Evolutionary conservation across 768 basidiomycete species (phyloP).

Genomic region (Hemileccinum rubropunctum): DNA sequence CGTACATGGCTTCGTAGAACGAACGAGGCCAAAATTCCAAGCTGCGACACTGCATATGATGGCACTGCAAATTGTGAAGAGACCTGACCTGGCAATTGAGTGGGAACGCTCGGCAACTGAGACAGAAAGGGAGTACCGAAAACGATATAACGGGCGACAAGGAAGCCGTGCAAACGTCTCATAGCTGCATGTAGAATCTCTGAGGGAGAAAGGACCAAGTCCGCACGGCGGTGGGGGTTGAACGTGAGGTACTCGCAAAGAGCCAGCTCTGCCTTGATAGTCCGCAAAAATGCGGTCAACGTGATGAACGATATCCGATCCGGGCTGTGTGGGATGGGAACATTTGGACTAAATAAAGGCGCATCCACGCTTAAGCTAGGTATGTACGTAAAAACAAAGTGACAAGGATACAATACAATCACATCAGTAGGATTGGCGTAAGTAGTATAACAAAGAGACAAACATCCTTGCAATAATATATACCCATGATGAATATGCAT

Average conservation of each 20-base stretch:
- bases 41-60: conserved; percentile 62
- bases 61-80: conserved; percentile 64
- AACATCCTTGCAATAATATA: conserved; percentile 17
- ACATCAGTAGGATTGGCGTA: conserved; percentile 14
- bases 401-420: conserved; percentile 13
- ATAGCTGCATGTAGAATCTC: conserved; percentile 28
- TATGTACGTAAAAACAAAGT: conserved; percentile 15
- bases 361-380: neutral
- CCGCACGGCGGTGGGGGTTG: conserved; percentile 33
- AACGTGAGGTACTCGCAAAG: conserved; percentile 19
- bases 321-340: conserved; percentile 22
- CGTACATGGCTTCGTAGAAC: conserved; percentile 40
- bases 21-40: conserved; percentile 61
- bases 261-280: conserved; percentile 26
- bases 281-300: conserved; percentile 5
- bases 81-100: conserved; percentile 35
- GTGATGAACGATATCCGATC: conserved; percentile 7
- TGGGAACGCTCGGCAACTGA: neutral
- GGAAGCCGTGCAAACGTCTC: conserved; percentile 39
- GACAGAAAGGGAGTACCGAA: conserved; percentile 43
- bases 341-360: neutral
- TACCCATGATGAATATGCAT: neutral
- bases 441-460: conserved; percentile 21
- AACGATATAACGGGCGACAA: conserved; percentile 53
- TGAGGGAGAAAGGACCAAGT: conserved; percentile 12